Evolutionary conservation across 352 stramenopile species (phyloP), one percentile per base, ranked within the genome.

Genomic region (Globisporangium heterothallicum): DNA sequence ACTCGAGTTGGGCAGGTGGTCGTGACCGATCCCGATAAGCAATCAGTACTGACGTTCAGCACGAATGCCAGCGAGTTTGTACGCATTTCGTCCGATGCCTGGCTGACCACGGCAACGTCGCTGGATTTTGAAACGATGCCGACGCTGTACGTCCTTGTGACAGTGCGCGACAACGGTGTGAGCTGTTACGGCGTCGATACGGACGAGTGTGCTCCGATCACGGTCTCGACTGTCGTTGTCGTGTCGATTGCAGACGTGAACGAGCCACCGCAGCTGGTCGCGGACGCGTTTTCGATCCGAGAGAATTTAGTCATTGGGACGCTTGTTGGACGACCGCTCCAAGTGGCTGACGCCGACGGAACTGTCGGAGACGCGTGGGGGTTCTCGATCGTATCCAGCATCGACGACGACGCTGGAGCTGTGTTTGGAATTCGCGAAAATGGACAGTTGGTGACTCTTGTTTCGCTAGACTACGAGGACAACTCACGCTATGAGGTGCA

Each of bases 261-360:
- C 45, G 75, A 86, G 46, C 54, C 75, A 1, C 75, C 75, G 0
- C 49, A 34, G 9, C 22, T 86, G 6, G 13, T 56, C 0, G 6
- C 50, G 13, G 50, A 34, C 1, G 47, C 8, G 7, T 67, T 74
- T 19, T 49, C 49, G 29, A 47, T 84, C 3, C 44, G 53, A 25
- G 75, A 86, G 45, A 86, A 86, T 48, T 57, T 86, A 2, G 49
- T 59, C 16, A 22, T 53, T 2, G 61, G 65, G 3, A 72, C 68
- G 10, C 50, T 67, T 16, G 66, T 86, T 12, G 75, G 72, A 12
- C 67, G 61, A 9, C 72, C 72, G 2, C 45, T 86, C 19, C 52
- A 59, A 41, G 45, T 84, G 21, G 29, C 58, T 16, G 75, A 86
- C 40, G 43, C 66, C 1, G 75, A 86, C 57, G 72, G 70, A 27